Conservation (phyloP, 768 basidiomycete genomes). For the Agrocybe pediades region DNA sequence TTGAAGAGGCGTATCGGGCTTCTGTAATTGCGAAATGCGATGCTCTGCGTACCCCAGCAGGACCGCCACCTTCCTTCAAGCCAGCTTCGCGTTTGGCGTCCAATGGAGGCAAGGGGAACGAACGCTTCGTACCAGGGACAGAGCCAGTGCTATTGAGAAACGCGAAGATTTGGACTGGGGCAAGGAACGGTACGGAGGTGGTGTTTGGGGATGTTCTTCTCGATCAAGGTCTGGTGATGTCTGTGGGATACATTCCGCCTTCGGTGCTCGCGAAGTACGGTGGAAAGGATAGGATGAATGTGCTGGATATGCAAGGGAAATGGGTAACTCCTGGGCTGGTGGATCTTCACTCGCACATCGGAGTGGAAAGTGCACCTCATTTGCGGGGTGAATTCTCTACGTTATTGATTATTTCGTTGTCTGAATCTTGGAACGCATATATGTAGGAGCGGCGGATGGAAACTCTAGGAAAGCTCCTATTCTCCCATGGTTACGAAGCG, state of each 20-base stretch:
- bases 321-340: slow-evolving; percentile 57
- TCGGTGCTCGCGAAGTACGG: slow-evolving; percentile 17
- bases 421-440: too few species aligned
- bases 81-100: slow-evolving; percentile 8
- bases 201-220: slow-evolving; percentile 63
- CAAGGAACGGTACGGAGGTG: slow-evolving; percentile 53
- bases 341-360: slow-evolving; percentile 50
- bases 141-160: slow-evolving; percentile 59
- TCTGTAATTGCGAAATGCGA: slow-evolving; percentile 17
- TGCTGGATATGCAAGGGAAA: slow-evolving; percentile 58
- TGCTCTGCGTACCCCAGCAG: slow-evolving; percentile 21
- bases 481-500: slow-evolving; percentile 64
- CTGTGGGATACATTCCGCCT: slow-evolving; percentile 44
- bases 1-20: slow-evolving; percentile 3
- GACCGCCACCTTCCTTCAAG: slow-evolving; percentile 23
- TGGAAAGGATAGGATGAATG: slow-evolving; percentile 25
- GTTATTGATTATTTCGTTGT: too few species aligned
- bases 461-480: slow-evolving; percentile 57
- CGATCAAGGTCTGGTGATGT: slow-evolving; percentile 62
- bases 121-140: slow-evolving; percentile 59
- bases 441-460: slow-evolving; percentile 47
- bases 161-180: slow-evolving; percentile 80
- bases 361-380: slow-evolving; percentile 31
- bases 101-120: slow-evolving; percentile 33
- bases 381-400: slow-evolving; percentile 34